These are phyloP conservation scores for Sutorius eximius DNA, from an alignment of 1,284 basidiomycete species.

Conservation along the genomic window DNA sequence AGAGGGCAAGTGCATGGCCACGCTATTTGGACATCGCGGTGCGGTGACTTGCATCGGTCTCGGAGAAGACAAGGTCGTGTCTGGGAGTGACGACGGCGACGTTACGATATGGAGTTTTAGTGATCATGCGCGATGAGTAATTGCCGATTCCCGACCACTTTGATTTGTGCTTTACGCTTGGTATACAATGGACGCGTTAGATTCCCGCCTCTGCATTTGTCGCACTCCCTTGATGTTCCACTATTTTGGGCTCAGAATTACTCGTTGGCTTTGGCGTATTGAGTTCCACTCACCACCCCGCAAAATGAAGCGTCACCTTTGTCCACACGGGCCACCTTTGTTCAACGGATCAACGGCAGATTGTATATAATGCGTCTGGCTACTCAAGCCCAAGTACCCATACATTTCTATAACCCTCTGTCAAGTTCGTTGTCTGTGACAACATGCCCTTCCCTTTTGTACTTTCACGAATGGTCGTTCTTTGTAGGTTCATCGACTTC, in stretches of 20 bases:
- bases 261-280: not conserved
- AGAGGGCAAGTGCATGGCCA: slow-evolving; percentile 84
- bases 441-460: slow-evolving; percentile 29
- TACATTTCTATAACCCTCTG: slow-evolving; percentile 3
- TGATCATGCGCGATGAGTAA: slow-evolving; percentile 27
- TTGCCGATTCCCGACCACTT: not conserved
- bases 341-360: slow-evolving; percentile 3
- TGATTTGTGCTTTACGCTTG: not conserved
- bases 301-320: slow-evolving; percentile 5
- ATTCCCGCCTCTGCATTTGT: not conserved
- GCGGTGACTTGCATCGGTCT: slow-evolving; percentile 91
- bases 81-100: slow-evolving; percentile 88
- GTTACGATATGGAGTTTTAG: slow-evolving; percentile 82
- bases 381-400: not conserved
- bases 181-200: not conserved
- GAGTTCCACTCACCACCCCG: not conserved
- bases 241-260: too few relatives aligned
- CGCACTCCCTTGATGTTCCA: slow-evolving; percentile 3
- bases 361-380: slow-evolving; percentile 17
- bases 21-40: slow-evolving; percentile 91
- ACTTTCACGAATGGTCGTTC: slow-evolving; percentile 20
- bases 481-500: slow-evolving; percentile 18
- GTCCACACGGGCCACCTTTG: slow-evolving; percentile 19
- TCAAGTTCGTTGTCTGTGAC: slow-evolving; percentile 25
- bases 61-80: slow-evolving; percentile 94